Evolutionary conservation across 192 early-diverging fungal genomes (phyloP), one percentile per base, ranked within the genome.

Genomic region (Lunasporangiospora selenospora): DNA sequence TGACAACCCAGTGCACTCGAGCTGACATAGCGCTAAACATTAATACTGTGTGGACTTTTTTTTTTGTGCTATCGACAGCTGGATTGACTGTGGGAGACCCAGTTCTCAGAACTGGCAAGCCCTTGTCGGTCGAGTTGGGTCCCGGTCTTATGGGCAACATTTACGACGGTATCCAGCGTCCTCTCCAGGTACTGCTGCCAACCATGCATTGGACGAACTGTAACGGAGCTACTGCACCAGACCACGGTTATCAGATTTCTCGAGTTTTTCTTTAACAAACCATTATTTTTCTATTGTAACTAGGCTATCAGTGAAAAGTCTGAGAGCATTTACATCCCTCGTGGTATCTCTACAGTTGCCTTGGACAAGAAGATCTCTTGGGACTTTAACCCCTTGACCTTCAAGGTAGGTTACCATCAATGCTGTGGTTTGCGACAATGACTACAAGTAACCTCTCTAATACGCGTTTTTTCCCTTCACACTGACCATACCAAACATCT

Each of bases 131-230:
- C 45, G 98, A 99, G 78, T 87, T 99, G 36, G 98, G 98, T 11
- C 98, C 98, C 64, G 98, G 97, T 81, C 87, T 95, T 48, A 90
- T 89, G 85, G 86, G 88, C 61, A 98, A 96, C 83, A 99, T 98
- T 58, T 99, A 93, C 76, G 98, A 99, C 66, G 98, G 98, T 70
- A 99, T 99, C 77, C 98, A 99, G 79, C 90, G 98, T 63, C 98
- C 98, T 24, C 83, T 99, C 53, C 93, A 95, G 82, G 90, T 92
- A 52, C n/a, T n/a, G n/a, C n/a, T n/a, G n/a, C n/a, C n/a, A n/a
- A n/a, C n/a, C n/a, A n/a, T n/a, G n/a, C n/a, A n/a, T n/a, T n/a
- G n/a, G n/a, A n/a, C n/a, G n/a, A n/a, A n/a, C n/a, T n/a, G n/a
- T n/a, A n/a, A n/a, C n/a, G n/a, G n/a, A n/a, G n/a, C n/a, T n/a